These are phyloP conservation scores for Lichtheimia ramosa DNA, from an alignment of 371 early-diverging fungal species.

Conservation along the genomic window DNA sequence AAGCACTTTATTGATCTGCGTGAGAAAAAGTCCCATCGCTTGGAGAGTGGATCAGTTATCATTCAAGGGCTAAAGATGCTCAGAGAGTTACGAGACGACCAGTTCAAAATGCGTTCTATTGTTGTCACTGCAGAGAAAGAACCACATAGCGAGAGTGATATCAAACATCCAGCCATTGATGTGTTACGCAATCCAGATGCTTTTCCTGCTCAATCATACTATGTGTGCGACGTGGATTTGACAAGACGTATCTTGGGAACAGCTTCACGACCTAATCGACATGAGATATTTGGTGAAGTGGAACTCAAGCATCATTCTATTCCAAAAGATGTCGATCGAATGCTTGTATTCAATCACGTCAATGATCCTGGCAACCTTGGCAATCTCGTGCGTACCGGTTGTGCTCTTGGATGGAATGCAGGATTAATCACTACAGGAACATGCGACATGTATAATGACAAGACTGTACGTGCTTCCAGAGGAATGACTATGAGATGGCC, in stretches of 20 bases:
- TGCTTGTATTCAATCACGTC: constrained; percentile 56
- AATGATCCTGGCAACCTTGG: constrained; percentile 60
- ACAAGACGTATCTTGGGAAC: constrained; percentile 48
- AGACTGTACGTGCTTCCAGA: constrained; percentile 53
- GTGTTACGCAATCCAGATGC: constrained; percentile 30
- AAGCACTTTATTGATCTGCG: constrained; percentile 37
- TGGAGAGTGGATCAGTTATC: constrained; percentile 22
- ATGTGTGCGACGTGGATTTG: constrained; percentile 37
- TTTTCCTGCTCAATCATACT: constrained; percentile 38
- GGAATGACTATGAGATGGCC: constrained; percentile 48
- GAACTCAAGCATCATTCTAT: constrained; percentile 15
- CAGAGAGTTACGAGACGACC: constrained; percentile 29
- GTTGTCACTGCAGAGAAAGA: constrained; percentile 36
- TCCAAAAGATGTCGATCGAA: constrained; percentile 14
- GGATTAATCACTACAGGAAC: constrained; percentile 47
- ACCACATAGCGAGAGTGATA: constrained; percentile 24
- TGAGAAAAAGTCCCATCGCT: constrained; percentile 35
- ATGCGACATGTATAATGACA: constrained; percentile 57
- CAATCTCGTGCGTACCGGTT: constrained; percentile 52
- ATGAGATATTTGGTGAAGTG: constrained; percentile 51
- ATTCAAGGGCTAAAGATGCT: constrained; percentile 44
- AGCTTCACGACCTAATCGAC: constrained; percentile 41
- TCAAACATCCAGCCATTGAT: constrained; percentile 31
- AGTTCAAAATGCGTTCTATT: constrained; percentile 27
- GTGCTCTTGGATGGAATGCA: constrained; percentile 54